Conservation (phyloP, 305 asterid species). For the Fraxinus paxiana region DNA sequence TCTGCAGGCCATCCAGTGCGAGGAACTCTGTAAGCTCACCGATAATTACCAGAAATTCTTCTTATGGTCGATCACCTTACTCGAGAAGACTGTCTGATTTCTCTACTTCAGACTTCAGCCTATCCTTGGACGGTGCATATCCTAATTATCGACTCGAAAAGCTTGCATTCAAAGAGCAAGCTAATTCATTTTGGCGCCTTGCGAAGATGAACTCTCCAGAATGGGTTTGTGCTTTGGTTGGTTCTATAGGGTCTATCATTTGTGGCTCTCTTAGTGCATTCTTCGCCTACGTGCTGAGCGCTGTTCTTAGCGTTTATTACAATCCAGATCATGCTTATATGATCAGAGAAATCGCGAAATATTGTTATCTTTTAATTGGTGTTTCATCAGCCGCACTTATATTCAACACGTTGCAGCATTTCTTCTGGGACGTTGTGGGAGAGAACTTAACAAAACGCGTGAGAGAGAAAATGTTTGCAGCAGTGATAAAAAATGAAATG, state of each 20-base stretch:
- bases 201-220: slow-evolving; percentile 98
- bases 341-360: slow-evolving; percentile 73
- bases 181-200: slow-evolving; percentile 84
- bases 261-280: slow-evolving; percentile 97
- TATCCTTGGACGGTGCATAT: slow-evolving; percentile 71
- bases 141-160: slow-evolving; percentile 76
- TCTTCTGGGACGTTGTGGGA: slow-evolving; percentile 95
- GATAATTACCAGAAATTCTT: slow-evolving; percentile 81
- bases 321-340: slow-evolving; percentile 67
- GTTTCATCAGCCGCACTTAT: slow-evolving; percentile 91
- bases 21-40: slow-evolving; percentile 98
- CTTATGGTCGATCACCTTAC: slow-evolving; percentile 93
- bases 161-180: slow-evolving; percentile 89
- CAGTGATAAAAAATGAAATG: slow-evolving; percentile 81
- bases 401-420: slow-evolving; percentile 92
- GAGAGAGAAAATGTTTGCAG: slow-evolving; percentile 76
- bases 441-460: slow-evolving; percentile 90
- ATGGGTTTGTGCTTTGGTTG: slow-evolving; percentile 81
- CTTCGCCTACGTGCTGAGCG: slow-evolving; percentile 91
- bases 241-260: slow-evolving; percentile 83
- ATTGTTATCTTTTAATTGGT: slow-evolving; percentile 86
- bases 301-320: slow-evolving; percentile 93
- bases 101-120: slow-evolving; percentile 94
- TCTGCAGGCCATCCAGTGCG: slow-evolving; percentile 91
- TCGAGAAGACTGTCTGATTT: slow-evolving; percentile 87